phyloP scores from a whole-genome alignment of 805 yeast species.

The Candida railenensis region DNA sequence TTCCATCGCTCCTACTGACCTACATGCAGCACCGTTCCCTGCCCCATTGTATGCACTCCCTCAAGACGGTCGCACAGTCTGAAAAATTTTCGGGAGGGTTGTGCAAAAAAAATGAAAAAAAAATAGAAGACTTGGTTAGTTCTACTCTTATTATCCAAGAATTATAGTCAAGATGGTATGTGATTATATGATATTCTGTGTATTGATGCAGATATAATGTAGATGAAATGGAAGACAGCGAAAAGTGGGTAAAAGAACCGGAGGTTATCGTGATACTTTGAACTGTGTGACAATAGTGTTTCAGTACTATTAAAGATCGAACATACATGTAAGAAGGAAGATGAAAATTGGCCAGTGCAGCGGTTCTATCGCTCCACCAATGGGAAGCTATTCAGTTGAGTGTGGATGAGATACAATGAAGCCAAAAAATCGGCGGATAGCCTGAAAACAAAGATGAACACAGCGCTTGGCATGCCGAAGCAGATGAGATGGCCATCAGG shows the following conservation, averaged over 20 bases:
- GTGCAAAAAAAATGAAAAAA: background rate
- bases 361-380: too few species aligned
- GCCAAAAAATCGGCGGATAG: too few species aligned
- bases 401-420: too few species aligned
- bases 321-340: too few species aligned
- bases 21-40: too few species aligned
- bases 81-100: background rate
- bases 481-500: too few species aligned
- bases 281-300: too few species aligned
- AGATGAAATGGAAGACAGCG: background rate
- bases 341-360: too few species aligned
- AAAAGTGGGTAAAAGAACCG: background rate
- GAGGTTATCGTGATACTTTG: background rate
- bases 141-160: slow-evolving; percentile 1
- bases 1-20: background rate
- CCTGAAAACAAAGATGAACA: too few species aligned
- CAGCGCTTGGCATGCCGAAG: too few species aligned
- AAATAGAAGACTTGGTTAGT: background rate
- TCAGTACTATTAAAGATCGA: too few species aligned
- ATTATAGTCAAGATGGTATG: slow-evolving; percentile 22
- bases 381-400: too few species aligned
- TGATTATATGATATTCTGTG: slow-evolving; percentile 1
- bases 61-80: background rate
- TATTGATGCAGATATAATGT: background rate
- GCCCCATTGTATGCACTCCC: background rate